Conservation (phyloP, 2,329 filamentous ascomycete genomes). For the Alternaria gansuensis region DNA sequence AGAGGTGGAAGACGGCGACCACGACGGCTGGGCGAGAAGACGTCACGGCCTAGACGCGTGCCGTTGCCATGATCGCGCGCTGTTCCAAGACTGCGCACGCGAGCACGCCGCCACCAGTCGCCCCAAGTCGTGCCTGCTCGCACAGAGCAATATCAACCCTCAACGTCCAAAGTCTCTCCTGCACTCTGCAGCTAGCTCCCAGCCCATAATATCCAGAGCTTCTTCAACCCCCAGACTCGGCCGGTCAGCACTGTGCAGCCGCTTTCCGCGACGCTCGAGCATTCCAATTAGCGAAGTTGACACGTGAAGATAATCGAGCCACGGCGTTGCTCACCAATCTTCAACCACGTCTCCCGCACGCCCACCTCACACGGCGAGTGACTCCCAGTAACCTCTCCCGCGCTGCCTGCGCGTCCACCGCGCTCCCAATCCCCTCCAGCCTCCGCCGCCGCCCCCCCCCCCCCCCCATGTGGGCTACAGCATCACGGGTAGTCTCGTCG, state of each 20-base stretch:
- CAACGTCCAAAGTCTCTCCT: not conserved
- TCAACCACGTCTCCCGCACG: conserved; percentile 28
- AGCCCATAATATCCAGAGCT: conserved; percentile 5
- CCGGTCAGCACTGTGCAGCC: conserved; percentile 13
- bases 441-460: conserved; percentile 32
- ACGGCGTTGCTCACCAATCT: conserved; percentile 19
- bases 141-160: conserved; percentile 21
- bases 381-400: conserved; percentile 28
- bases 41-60: conserved; percentile 7
- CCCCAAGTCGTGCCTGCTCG: conserved; percentile 39
- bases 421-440: conserved; percentile 27
- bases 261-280: conserved; percentile 19
- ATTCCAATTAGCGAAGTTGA: conserved; percentile 23
- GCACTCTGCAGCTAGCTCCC: conserved; percentile 18
- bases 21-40: conserved; percentile 10
- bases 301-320: conserved; percentile 48
- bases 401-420: conserved; percentile 45
- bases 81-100: conserved; percentile 45
- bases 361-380: conserved; percentile 24
- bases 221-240: conserved; percentile 1
- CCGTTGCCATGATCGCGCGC: conserved; percentile 20
- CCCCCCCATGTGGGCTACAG: conserved; percentile 70
- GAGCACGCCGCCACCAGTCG: conserved; percentile 44
- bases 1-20: not conserved
- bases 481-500: conserved; percentile 81